Base-by-base conservation (phyloP, 1,139 yeast species). In the Blastobotrys malaysiensis region DNA sequence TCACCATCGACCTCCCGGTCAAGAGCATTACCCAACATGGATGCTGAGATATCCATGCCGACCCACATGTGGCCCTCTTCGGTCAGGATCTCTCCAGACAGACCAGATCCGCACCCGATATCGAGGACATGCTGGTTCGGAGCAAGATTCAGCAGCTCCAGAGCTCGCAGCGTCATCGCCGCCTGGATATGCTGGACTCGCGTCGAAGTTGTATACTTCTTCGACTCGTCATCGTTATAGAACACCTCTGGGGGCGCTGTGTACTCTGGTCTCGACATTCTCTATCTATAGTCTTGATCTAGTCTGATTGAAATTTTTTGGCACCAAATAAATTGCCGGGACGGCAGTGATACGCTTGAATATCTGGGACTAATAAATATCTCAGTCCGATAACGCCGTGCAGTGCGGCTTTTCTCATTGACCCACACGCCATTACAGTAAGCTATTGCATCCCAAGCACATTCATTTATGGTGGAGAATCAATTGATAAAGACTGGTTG, bases 121-220 rank as follows among this genome's bases (percentile, higher is more conserved):
- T 93, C 99, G 27, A 93, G 80, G 11, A 93, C 69, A 64, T 84
- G 86, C 53, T 89, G 86, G 45, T 77, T 73, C 0, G 82, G 80
- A 14, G 82, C 80, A 51, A 93, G 73, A 69, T 90, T 88, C 57
- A 93, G 74, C 45, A 95, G 77, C 64, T 93, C 99, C 54, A 93
- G 75, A 0, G 99, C 96, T 64, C 99, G 79, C 52, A 91, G 77
- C 0, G 99, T 90, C 99, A 93, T 93, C 67, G 88, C 87, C 1
- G 98, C 98, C 71, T 93, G 99, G 63, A 93, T 93, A 67, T 89
- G 96, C 73, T 93, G 99, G 52, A 93, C 97, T 77, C 99, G 93
- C 2, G 97, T 86, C 9, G 96, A 88, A 1, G 87, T 79, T 0
- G 99, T 91, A 70, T 93, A 93, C 68, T 93, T 93, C 64, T 78